Percentiles rank a stretch among this genome's conserved stretches.
phyloP scores from a whole-genome alignment of 2,329 filamentous ascomycete species.

The Acephala macrosclerotiorum region DNA sequence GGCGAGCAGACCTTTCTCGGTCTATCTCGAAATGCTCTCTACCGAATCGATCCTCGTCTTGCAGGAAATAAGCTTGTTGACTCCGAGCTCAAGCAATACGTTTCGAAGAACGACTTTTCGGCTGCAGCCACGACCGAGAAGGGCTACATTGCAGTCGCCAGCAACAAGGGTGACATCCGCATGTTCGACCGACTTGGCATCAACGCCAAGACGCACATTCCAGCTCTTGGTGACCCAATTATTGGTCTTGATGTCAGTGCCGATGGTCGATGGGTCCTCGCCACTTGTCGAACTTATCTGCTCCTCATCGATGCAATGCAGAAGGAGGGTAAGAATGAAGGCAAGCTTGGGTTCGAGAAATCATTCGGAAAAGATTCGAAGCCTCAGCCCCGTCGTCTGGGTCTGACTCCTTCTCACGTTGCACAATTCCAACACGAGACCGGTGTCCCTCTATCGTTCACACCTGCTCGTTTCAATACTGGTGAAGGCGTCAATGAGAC shows the following conservation, averaged over 20 bases:
- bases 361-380: slow-evolving; percentile 92
- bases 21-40: slow-evolving; percentile 90
- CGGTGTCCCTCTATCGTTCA: slow-evolving; percentile 84
- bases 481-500: slow-evolving; percentile 83
- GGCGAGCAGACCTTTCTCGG: slow-evolving; percentile 94
- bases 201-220: slow-evolving; percentile 96
- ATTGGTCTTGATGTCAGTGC: slow-evolving; percentile 94
- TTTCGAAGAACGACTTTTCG: slow-evolving; percentile 96
- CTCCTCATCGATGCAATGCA: slow-evolving; percentile 92
- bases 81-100: slow-evolving; percentile 92
- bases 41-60: slow-evolving; percentile 90
- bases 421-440: slow-evolving; percentile 98
- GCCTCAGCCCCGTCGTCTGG: slow-evolving; percentile 89
- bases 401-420: slow-evolving; percentile 88
- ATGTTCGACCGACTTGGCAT: slow-evolving; percentile 96
- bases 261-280: slow-evolving; percentile 94
- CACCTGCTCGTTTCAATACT: slow-evolving; percentile 91
- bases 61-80: slow-evolving; percentile 93
- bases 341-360: slow-evolving; percentile 97
- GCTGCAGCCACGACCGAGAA: slow-evolving; percentile 94
- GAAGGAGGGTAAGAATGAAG: slow-evolving; percentile 93
- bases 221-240: slow-evolving; percentile 93
- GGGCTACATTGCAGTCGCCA: slow-evolving; percentile 95
- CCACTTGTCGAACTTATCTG: slow-evolving; percentile 92
- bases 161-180: slow-evolving; percentile 96